A percentile compares a stretch with the other conserved stretches of the same genome.
Conservation (phyloP, 345 rosid genomes). For the Eucalyptus curtisii region DNA sequence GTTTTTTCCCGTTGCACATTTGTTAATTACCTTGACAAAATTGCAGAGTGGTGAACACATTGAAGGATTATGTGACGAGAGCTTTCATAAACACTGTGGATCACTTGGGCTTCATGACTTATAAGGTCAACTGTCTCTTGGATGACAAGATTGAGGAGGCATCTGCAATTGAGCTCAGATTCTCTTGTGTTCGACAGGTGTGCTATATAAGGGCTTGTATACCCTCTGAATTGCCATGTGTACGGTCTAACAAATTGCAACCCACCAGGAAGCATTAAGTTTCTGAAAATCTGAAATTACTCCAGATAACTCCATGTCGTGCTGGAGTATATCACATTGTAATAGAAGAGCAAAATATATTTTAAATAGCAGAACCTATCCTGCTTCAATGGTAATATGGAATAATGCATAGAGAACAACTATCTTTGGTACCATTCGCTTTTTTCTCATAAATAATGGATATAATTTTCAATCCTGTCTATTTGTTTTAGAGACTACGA, state of each 20-base stretch:
- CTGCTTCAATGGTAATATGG: background rate
- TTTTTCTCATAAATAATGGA: background rate
- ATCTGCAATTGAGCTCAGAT: constrained; percentile 19
- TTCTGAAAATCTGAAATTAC: background rate
- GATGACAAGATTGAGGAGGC: constrained; percentile 36
- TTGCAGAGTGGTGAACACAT: constrained; percentile 44
- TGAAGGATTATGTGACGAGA: constrained; percentile 57
- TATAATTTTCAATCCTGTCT: background rate
- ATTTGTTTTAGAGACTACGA: constrained; percentile 26
- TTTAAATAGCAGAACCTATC: background rate
- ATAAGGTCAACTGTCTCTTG: constrained; percentile 38
- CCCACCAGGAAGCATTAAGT: background rate
- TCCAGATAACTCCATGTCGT: background rate
- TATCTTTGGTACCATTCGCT: background rate
- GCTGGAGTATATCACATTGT: background rate
- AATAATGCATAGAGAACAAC: background rate
- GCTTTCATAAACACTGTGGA: constrained; percentile 73
- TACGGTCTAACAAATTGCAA: background rate
- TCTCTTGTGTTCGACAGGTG: constrained; percentile 64
- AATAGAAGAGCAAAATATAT: background rate
- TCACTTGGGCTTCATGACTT: constrained; percentile 79
- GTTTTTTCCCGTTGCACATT: background rate
- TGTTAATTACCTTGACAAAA: background rate
- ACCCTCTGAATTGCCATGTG: background rate
- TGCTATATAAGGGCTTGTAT: background rate